Base-by-base conservation (phyloP, 2,329 filamentous ascomycete species). In the Stagonosporopsis cucurbitacearum region DNA sequence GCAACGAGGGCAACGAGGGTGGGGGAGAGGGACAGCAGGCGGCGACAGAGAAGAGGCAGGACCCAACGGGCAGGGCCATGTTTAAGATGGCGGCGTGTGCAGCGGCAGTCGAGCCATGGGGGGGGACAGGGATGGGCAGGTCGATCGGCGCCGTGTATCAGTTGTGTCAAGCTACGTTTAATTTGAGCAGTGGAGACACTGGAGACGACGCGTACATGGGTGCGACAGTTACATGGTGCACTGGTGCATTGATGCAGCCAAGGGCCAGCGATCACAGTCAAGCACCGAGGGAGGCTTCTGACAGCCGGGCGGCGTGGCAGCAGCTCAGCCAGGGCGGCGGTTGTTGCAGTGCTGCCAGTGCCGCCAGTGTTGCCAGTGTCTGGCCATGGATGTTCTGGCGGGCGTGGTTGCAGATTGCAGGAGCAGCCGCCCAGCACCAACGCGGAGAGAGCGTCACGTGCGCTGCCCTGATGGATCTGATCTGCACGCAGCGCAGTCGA, bases 91-190 rank as follows among this genome's bases (percentile, higher is more conserved):
- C 39, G 51, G n/a, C 19, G 53, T 41, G 61, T 37, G 35, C 35
- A 20, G 35, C 26, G 26, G 11, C 32, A n/a, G 22, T 28, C n/a
- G n/a, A n/a, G n/a, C n/a, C n/a, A n/a, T n/a, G n/a, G n/a, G n/a
- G n/a, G n/a, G n/a, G 26, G 41, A 47, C 54, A 50, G 46, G 54
- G 39, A 48, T 57, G 53, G 39, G 59, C 51, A 57, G 51, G 59
- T 59, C 52, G 37, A 60, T 59, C 52, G 59, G 60, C 41, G 59
- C 50, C 52, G 49, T 62, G 60, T 66, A 66, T 60, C 62, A 60
- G 55, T 51, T 66, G 64, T 64, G 53, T 54, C 51, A 48, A 50
- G 50, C 51, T 58, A 50, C 49, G 39, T 52, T 52, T 57, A 54
- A 50, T 54, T 55, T 43, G 35, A 56, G 53, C 49, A 33, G 51